phyloP scores from a whole-genome alignment of 1,139 yeast species.

The Taiozyma sp. region DNA sequence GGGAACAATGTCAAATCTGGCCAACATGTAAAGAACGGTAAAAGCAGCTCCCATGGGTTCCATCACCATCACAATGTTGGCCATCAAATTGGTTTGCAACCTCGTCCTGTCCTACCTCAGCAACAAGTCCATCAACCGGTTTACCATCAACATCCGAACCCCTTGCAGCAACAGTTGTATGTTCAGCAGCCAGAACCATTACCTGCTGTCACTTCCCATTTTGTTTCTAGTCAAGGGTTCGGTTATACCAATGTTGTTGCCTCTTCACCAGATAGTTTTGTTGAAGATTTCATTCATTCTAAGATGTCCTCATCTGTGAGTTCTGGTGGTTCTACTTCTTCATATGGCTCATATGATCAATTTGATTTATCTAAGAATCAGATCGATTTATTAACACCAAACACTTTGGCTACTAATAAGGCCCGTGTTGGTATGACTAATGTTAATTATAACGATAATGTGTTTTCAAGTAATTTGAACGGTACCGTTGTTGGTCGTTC shows the following conservation, averaged over 20 bases:
- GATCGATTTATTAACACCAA: background rate
- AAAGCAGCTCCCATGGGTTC: background rate
- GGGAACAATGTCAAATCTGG: background rate
- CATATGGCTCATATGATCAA: conserved; percentile 8
- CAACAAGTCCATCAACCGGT: background rate
- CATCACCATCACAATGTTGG: background rate
- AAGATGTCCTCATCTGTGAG: conserved; percentile 22
- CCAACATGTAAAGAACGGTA: conserved; percentile 1
- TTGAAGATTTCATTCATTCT: conserved; percentile 10
- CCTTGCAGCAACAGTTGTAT: conserved; percentile 1
- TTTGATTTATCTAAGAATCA: background rate
- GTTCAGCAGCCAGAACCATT: conserved; percentile 6
- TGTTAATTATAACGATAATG: conserved; percentile 2
- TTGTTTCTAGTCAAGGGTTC: background rate
- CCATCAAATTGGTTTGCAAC: background rate
- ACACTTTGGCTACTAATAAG: background rate
- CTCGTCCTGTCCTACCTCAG: background rate
- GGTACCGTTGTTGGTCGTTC: conserved; percentile 5
- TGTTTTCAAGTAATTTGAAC: background rate
- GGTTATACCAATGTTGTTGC: conserved; percentile 5
- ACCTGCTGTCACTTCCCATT: background rate
- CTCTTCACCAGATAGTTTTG: conserved; percentile 16
- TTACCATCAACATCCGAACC: conserved; percentile 4
- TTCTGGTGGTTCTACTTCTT: conserved; percentile 19
- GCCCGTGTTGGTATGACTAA: background rate